phyloP scores from a whole-genome alignment of 768 basidiomycete species.

The Tricholoma matsutake region DNA sequence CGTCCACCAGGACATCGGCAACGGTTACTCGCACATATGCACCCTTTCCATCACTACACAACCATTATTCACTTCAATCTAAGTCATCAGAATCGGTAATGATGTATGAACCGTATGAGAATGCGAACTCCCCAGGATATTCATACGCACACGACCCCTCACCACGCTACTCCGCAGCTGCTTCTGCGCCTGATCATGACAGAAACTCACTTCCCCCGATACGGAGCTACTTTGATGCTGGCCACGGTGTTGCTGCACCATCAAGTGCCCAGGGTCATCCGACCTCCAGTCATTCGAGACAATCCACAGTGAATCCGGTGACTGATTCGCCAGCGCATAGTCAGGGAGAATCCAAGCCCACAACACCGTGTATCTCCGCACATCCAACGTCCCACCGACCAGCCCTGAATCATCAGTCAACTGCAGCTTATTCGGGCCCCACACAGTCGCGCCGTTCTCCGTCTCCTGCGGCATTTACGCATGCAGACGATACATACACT shows the following conservation, averaged over 20 bases:
- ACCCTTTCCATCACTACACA: constrained; percentile 35
- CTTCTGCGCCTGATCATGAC: not conserved
- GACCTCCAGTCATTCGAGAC: not conserved
- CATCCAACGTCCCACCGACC: not conserved
- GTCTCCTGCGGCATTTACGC: not conserved
- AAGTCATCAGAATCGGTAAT: constrained; percentile 31
- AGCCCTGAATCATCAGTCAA: not conserved
- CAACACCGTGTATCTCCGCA: not conserved
- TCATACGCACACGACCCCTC: constrained; percentile 9
- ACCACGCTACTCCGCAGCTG: not conserved
- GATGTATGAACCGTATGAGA: constrained; percentile 42
- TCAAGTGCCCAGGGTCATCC: not conserved
- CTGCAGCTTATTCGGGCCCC: not conserved
- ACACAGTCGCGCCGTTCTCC: not conserved
- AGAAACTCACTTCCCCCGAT: not conserved
- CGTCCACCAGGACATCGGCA: constrained; percentile 26
- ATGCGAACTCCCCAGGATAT: constrained; percentile 15
- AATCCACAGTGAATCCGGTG: not conserved
- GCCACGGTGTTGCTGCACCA: not conserved
- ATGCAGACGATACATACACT: not conserved
- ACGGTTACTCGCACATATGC: constrained; percentile 37
- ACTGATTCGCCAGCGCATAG: not conserved
- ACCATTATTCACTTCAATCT: constrained; percentile 22
- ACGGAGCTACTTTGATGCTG: not conserved
- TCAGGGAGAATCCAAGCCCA: not conserved